phyloP scores from a whole-genome alignment of 179 eudicot species.

The Beta macrorhiza region DNA sequence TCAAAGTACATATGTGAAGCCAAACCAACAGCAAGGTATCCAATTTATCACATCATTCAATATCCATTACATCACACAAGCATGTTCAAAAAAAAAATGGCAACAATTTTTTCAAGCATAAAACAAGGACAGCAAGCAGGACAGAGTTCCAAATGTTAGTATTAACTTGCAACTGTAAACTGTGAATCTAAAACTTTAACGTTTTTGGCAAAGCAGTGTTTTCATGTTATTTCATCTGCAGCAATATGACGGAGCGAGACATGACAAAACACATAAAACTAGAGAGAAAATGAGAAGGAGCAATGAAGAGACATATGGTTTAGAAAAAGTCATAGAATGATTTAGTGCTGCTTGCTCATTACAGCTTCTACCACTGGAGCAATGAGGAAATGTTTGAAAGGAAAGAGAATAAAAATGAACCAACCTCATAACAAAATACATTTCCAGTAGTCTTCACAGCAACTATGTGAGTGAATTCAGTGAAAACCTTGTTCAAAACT shows the following conservation, averaged over 20 bases:
- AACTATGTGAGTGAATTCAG: too few relatives aligned
- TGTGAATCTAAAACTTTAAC: not conserved
- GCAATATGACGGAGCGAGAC: not conserved
- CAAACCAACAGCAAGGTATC: not conserved
- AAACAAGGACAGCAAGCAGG: conserved; percentile 1
- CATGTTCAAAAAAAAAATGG: not conserved
- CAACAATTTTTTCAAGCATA: not conserved
- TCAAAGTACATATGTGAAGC: not conserved
- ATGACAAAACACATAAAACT: too few relatives aligned
- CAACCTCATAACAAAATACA: too few relatives aligned
- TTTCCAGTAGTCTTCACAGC: too few relatives aligned
- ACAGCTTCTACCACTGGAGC: too few relatives aligned
- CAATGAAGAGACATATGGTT: too few relatives aligned
- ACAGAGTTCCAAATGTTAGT: not conserved
- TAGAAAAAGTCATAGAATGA: too few relatives aligned
- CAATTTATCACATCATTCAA: not conserved
- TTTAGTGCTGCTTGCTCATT: too few relatives aligned
- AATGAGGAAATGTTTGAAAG: too few relatives aligned
- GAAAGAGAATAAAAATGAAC: too few relatives aligned
- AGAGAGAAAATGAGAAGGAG: too few relatives aligned
- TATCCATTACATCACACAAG: not conserved
- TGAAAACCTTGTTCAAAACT: too few relatives aligned
- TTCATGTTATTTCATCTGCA: not conserved
- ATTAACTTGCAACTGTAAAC: conserved; percentile 3
- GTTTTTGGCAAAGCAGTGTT: not conserved